Percentiles rank a stretch among this genome's conserved stretches.
phyloP scores from a whole-genome alignment of 2,329 filamentous ascomycete genomes.

The Sordariomycetes sp. region DNA sequence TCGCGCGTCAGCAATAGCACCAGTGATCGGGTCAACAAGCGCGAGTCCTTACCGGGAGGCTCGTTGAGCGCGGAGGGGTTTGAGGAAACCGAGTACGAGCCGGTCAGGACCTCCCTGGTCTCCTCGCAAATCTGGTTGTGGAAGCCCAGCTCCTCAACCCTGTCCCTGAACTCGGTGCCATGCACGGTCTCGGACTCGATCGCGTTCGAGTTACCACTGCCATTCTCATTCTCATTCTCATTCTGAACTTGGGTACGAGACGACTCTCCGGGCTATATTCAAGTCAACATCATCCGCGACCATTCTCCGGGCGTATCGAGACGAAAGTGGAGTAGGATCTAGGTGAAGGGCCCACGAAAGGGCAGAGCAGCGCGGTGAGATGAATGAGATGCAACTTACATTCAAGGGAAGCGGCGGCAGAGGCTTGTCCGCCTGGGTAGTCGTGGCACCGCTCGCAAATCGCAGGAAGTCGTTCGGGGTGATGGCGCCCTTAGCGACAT shows the following conservation, averaged over 20 bases:
- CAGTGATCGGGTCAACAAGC: neutral
- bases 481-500: conserved; percentile 22
- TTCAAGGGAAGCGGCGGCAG: conserved; percentile 8
- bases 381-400: conserved; percentile 5
- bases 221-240: neutral
- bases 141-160: neutral
- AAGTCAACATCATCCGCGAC: neutral
- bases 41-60: neutral
- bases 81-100: neutral
- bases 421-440: conserved; percentile 10
- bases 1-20: neutral
- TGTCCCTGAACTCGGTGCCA: neutral
- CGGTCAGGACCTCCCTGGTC: neutral
- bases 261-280: neutral
- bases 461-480: conserved; percentile 28
- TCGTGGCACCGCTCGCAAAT: conserved; percentile 22
- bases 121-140: neutral
- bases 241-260: neutral
- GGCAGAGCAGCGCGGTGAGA: neutral
- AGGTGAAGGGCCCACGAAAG: neutral
- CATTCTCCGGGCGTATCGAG: neutral
- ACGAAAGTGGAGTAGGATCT: neutral
- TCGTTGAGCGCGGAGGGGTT: neutral
- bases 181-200: too few species aligned
- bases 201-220: too few species aligned